Evolutionary conservation across 192 early-diverging fungal genomes (phyloP), one percentile per base, ranked within the genome.

Genomic region (Entomortierella parvispora): DNA sequence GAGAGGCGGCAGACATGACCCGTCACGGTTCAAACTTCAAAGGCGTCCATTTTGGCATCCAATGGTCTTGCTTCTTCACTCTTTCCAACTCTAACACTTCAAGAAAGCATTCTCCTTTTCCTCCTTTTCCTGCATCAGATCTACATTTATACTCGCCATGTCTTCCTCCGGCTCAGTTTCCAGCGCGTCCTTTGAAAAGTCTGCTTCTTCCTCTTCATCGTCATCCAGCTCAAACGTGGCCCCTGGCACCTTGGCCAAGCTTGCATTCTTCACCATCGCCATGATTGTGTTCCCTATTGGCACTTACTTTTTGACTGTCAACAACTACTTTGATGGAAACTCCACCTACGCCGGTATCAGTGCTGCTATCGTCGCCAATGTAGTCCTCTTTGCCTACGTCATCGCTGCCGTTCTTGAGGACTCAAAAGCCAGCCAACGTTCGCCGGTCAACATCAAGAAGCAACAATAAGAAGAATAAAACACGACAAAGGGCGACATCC

Each of bases 321-420:
- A 85, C 34, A 50, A 34, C 10, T 51, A 81, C 43, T 22, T 18
- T 32, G n/a, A 70, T 83, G 85, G 85, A 8, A 86, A 86, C 59
- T 70, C 76, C 4, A 84, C 83, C 0, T 86, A 86, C 78, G 83
- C 85, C 6, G 85, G 81, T 26, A 83, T 80, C 44, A 57, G 71
- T 17, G 85, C 85, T n/a, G 85, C 83, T 14, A 55, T 79, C 2
- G 48, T 83, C n/a, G 85, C 85, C 32, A 86, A 86, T 62, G 26
- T 83, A 0, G 75, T 86, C 26, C 79, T 84, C 3, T 61, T 86
- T 47, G 68, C 68, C 0, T 86, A 86, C 58, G 75, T 86, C 1
- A 37, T 76, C 12, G 77, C 42, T 14, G 85, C 85, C 7, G 62
- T 81, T 15, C 26, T 82, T 32, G 85, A 86, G 32, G 84, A 86